Conservation (phyloP, 2,329 filamentous ascomycete genomes). For the Colletotrichum truncatum region DNA sequence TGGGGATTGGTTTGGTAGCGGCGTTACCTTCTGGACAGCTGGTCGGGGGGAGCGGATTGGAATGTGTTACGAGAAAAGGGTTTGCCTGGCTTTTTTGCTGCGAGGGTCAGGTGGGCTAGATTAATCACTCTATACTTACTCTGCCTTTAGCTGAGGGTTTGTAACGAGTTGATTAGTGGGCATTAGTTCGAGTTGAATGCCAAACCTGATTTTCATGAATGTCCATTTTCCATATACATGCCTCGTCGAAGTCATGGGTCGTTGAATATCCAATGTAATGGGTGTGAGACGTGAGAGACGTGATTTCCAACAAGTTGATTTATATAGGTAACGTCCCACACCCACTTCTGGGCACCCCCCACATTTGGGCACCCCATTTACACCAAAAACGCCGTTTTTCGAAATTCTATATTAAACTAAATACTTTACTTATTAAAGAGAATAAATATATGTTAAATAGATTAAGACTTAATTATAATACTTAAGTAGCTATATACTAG, state of each 20-base stretch:
- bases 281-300: too few relatives aligned
- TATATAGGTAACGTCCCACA: too few relatives aligned
- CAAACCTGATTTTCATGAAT: constrained; percentile 11
- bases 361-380: too few relatives aligned
- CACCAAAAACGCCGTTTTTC: too few relatives aligned
- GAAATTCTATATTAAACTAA: too few relatives aligned
- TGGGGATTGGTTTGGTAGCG: background rate
- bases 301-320: too few relatives aligned
- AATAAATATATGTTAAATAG: too few relatives aligned
- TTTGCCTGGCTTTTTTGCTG: background rate
- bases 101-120: background rate
- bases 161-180: constrained; percentile 2
- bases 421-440: too few relatives aligned
- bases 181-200: constrained; percentile 1
- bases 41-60: constrained; percentile 3
- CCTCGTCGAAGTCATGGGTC: background rate
- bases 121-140: constrained; percentile 17
- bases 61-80: background rate
- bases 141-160: background rate
- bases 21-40: background rate
- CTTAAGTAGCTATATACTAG: too few relatives aligned
- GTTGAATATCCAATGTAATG: too few relatives aligned
- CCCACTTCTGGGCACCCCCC: too few relatives aligned
- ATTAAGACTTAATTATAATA: too few relatives aligned
- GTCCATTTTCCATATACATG: background rate